A percentile compares a stretch with the other conserved stretches of the same genome.
Conservation (phyloP, 192 early-diverging fungal genomes). For the Endogone sp. region DNA sequence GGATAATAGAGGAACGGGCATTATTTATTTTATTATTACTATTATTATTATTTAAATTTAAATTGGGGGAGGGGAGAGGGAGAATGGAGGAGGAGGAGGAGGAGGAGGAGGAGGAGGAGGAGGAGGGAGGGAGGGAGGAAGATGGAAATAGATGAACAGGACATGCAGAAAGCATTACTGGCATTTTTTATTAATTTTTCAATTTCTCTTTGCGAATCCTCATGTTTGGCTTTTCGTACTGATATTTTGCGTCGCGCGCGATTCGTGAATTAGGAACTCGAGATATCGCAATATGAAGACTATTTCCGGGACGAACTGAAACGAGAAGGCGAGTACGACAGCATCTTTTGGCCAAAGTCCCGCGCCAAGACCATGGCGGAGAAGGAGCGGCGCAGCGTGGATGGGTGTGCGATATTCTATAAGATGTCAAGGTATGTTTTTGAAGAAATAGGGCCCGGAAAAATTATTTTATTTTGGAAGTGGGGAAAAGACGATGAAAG, state of each 20-base stretch:
- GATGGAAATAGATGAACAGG: no score
- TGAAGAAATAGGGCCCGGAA: neutral
- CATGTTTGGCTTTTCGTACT: constrained; percentile 1
- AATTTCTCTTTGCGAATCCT: neutral
- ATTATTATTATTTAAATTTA: neutral
- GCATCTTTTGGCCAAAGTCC: constrained; percentile 93
- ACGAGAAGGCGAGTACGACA: constrained; percentile 78
- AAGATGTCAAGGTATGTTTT: constrained; percentile 69
- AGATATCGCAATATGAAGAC: constrained; percentile 81
- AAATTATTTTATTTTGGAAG: neutral
- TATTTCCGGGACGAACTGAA: constrained; percentile 73
- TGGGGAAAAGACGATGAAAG: no score
- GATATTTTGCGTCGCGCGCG: no score
- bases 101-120: no score
- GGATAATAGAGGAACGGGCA: neutral
- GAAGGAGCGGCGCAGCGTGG: constrained; percentile 79
- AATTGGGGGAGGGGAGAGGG: no score
- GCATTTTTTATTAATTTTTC: constrained; percentile 18
- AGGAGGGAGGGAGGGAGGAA: no score
- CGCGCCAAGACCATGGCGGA: constrained; percentile 92
- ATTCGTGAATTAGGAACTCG: constrained; percentile 69
- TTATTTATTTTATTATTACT: neutral
- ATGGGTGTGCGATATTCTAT: constrained; percentile 96
- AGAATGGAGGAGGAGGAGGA: no score
- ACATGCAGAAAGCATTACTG: no score